phyloP scores from a whole-genome alignment of 2,329 filamentous ascomycete species.

The Phialocephala subalpina region DNA sequence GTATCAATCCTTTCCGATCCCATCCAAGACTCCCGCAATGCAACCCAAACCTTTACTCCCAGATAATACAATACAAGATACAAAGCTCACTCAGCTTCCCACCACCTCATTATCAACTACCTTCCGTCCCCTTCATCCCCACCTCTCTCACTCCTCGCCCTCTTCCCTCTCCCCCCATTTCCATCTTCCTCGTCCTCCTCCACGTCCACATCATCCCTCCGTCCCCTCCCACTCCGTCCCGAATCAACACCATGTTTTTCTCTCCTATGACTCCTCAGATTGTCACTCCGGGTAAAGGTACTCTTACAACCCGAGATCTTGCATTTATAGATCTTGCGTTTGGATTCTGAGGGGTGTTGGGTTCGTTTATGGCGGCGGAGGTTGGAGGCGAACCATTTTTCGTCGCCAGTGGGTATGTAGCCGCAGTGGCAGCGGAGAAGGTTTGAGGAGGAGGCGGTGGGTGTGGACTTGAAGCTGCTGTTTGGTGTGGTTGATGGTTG shows the following conservation, averaged over 20 bases:
- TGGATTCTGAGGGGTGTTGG: conserved; percentile 30
- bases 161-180: background rate
- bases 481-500: conserved; percentile 1
- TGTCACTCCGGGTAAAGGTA: conserved; percentile 38
- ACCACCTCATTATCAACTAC: background rate
- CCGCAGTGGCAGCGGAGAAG: conserved; percentile 25
- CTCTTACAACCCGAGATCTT: conserved; percentile 31
- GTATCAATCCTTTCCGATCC: conserved; percentile 6
- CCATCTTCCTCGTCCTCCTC: background rate
- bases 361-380: conserved; percentile 37
- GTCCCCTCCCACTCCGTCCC: background rate
- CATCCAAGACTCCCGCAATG: conserved; percentile 13
- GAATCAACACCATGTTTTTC: conserved; percentile 30
- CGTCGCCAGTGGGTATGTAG: conserved; percentile 34
- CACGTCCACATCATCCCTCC: background rate
- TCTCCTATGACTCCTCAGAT: conserved; percentile 36
- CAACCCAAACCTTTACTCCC: background rate
- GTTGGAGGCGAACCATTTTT: conserved; percentile 41
- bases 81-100: conserved; percentile 5
- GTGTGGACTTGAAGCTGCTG: conserved; percentile 6
- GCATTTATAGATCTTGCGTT: conserved; percentile 31
- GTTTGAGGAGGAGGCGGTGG: background rate
- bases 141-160: background rate
- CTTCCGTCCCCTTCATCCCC: background rate
- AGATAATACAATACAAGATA: background rate